phyloP scores from a whole-genome alignment of 2,329 filamentous ascomycete species.

The Chaetomium sp. region DNA sequence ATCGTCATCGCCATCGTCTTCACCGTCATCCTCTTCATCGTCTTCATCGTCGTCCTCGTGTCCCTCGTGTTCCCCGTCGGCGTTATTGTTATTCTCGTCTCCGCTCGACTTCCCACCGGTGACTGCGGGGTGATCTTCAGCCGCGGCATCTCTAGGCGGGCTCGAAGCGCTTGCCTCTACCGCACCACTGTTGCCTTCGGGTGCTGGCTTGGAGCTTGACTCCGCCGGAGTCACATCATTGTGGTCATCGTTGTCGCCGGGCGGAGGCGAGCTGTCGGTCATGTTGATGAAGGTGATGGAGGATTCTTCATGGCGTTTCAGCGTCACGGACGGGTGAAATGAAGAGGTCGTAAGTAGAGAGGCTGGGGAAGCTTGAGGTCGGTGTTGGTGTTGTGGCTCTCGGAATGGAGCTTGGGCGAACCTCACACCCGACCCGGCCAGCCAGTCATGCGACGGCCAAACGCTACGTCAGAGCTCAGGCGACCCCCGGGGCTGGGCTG shows the following conservation, averaged over 20 bases:
- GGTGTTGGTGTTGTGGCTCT: background rate
- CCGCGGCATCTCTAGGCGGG: background rate
- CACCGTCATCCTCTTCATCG: conserved; percentile 31
- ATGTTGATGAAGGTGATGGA: conserved; percentile 21
- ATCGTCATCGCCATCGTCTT: conserved; percentile 23
- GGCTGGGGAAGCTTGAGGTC: background rate
- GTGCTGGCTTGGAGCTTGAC: background rate
- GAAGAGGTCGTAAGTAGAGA: background rate
- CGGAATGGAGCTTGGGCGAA: no score
- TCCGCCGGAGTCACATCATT: conserved; percentile 10
- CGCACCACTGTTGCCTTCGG: conserved; percentile 4
- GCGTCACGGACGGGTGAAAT: background rate
- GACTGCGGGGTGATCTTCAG: conserved; percentile 16
- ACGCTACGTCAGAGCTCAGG: conserved; percentile 27
- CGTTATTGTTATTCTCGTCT: background rate
- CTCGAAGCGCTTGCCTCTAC: background rate
- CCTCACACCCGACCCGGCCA: no score
- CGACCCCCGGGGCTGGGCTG: background rate
- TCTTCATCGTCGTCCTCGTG: conserved; percentile 21
- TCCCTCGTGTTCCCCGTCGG: conserved; percentile 1
- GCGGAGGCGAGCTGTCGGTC: conserved; percentile 24
- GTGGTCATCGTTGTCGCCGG: conserved; percentile 20
- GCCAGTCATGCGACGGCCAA: background rate
- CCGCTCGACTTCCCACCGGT: conserved; percentile 21
- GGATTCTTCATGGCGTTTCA: conserved; percentile 21